Percentiles rank a stretch among this genome's conserved stretches.
phyloP scores from a whole-genome alignment of 1,284 basidiomycete species.

The Boletus sp. region DNA sequence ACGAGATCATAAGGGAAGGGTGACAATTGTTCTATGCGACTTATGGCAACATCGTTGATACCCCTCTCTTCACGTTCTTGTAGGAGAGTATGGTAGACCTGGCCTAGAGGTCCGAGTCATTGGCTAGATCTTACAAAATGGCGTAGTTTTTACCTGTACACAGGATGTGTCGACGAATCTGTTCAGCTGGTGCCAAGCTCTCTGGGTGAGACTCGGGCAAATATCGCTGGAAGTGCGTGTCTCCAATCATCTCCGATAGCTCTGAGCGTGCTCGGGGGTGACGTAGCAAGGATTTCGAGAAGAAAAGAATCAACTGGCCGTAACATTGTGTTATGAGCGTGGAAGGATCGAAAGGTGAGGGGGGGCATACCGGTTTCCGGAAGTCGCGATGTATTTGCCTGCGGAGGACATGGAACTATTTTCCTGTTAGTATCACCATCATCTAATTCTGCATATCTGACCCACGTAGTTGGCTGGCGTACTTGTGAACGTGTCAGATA shows the following conservation, averaged over 20 bases:
- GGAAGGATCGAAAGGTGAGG: neutral
- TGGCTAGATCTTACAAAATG: neutral
- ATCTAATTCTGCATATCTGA: neutral
- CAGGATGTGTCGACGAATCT: constrained; percentile 90
- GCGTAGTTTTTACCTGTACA: constrained; percentile 58
- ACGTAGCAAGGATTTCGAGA: constrained; percentile 94
- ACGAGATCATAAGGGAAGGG: constrained; percentile 96
- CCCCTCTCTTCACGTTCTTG: constrained; percentile 88
- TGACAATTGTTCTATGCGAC: constrained; percentile 90
- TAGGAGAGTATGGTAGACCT: constrained; percentile 90
- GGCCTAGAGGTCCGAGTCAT: constrained; percentile 51
- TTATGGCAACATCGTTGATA: constrained; percentile 92
- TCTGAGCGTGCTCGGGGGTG: constrained; percentile 90
- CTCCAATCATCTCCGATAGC: constrained; percentile 85
- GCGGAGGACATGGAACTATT: constrained; percentile 89
- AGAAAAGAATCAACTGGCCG: constrained; percentile 82
- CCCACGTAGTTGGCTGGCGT: constrained; percentile 87
- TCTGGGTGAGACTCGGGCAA: constrained; percentile 79
- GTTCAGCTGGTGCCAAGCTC: constrained; percentile 74
- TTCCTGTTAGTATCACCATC: constrained; percentile 1
- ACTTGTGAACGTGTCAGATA: constrained; percentile 37
- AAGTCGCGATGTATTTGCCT: constrained; percentile 95
- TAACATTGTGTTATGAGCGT: constrained; percentile 1
- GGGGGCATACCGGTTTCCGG: constrained; percentile 77
- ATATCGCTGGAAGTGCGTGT: constrained; percentile 92